Base-by-base conservation (phyloP, 2,329 filamentous ascomycete genomes). In the Ambrosiella cleistominuta region DNA sequence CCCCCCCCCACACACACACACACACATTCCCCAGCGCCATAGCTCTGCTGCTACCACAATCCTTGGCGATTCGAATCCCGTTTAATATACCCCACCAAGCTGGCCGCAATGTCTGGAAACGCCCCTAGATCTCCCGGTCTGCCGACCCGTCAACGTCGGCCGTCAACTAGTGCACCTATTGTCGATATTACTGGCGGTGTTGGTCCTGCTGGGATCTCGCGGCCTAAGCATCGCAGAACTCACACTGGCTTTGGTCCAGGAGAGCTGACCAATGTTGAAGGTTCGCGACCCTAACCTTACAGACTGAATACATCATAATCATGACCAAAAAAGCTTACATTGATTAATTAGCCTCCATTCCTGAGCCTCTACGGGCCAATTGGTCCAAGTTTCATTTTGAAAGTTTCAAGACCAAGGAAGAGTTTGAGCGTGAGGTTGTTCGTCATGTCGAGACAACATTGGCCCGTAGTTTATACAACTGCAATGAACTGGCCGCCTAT, bases 221-320 rank as follows among this genome's bases (percentile, higher is more conserved):
- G 93, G 61, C 93, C 93, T 51, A 98, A 97, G 74, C 93, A 98
- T 75, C 96, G 88, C 77, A 82, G 93, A 64, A 97, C 91, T n/a
- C 86, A 87, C 64, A 98, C 93, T 8, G 93, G 93, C 7, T 93
- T 97, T 68, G 90, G 89, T 39, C 79, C 89, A 36, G 76, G 80
- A 40, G 93, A 98, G 68, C 96, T 96, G 75, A 96, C 95, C 75
- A 85, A 73, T 66, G 88, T 97, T 54, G 90, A 97, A 74, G 88
- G 89, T 75, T 82, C 73, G 72, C 35, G 38, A 7, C 3, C 12
- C 19, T 39, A 50, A 12, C 37, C 50, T 17, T 36, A 11, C 47
- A 19, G 35, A 12, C n/a, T 11, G 1, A 3, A 27, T 36, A n/a
- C 17, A 15, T 44, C 53, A 47, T 38, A n/a, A 51, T 27, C 27